Evolutionary conservation across 495 filamentous ascomycete genomes (phyloP), one percentile per base, ranked within the genome.

Genomic region (Viridothelium virens): DNA sequence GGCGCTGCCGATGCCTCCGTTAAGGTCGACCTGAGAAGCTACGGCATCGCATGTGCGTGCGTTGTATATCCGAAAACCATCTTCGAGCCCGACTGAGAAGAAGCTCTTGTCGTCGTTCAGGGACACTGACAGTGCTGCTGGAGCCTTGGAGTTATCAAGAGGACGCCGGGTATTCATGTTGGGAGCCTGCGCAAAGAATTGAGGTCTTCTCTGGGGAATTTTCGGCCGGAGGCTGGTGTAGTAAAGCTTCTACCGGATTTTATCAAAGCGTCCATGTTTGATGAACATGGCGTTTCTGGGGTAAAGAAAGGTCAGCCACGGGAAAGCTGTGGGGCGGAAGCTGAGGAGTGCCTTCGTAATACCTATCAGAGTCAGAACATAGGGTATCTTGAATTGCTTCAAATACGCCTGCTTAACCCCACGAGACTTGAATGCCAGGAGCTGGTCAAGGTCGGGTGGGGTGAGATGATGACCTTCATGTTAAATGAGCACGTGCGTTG

Each of bases 51-150:
- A 50, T 44, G 67, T 39, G 11, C 25, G 67, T 31, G 68, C 64
- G 41, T 65, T 63, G 62, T 63, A 66, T 48, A 65, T 62, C 7
- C 66, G 68, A 7, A 72, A 94, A 2, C 94, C 94, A 16, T 84
- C 86, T 68, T 96, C 89, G 44, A 96, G 78, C 2, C 91, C 94
- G 5, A 96, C 90, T 50, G 92, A 86, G 79, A 98, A 98, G 73
- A 88, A 92, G 66, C 85, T 91, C 73, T 83, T 86, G 73, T 96
- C 90, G 72, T 87, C 82, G 74, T 96, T 97, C 79, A 98, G 96
- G 31, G 88, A 84, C 61, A 87, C 86, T 36, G 90, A 94, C 38
- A 97, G 83, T 38, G 91, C 93, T 70, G 86, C 84, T 5, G 91
- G 89, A 48, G 85, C 84, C 46, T 80, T 82, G 46, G 90, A 86